Percentiles rank a stretch among this genome's conserved stretches.
These are phyloP conservation scores for Trypanosomatidae sp. DNA, from an alignment of 208 protist genomes.

Conservation along the genomic window DNA sequence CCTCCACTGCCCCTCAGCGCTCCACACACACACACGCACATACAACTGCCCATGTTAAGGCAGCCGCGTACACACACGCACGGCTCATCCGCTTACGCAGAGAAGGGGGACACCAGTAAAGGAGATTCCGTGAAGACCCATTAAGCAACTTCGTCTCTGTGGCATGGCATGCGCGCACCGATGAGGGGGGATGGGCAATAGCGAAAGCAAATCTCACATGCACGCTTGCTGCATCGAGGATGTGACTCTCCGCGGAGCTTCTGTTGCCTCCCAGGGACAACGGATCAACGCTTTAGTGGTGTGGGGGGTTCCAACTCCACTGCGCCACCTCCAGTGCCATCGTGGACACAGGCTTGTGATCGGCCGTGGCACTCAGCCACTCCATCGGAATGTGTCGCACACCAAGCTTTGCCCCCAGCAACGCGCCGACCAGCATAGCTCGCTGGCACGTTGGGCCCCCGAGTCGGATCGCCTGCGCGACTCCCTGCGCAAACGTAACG, in stretches of 20 bases:
- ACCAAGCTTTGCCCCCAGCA: constrained; percentile 72
- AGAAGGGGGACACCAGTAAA: not conserved
- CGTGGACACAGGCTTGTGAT: constrained; percentile 62
- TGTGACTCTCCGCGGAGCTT: not conserved
- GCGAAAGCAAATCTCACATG: not conserved
- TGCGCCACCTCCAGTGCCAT: constrained; percentile 78
- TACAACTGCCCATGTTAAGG: not conserved
- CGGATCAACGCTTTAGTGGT: constrained; percentile 22
- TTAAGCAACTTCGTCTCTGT: not conserved
- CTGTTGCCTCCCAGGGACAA: not conserved
- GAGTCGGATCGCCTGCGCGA: constrained; percentile 50
- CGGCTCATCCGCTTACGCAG: not conserved
- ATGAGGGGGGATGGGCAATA: not conserved
- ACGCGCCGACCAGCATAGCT: constrained; percentile 76
- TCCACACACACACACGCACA: not conserved
- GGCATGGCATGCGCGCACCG: not conserved
- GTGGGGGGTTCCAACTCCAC: constrained; percentile 85
- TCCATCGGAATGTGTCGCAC: constrained; percentile 59
- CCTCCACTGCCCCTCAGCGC: not conserved
- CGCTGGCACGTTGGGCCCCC: constrained; percentile 56
- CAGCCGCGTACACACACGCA: not conserved
- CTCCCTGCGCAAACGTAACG: constrained; percentile 51
- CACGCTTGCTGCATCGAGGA: not conserved
- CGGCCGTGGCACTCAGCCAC: constrained; percentile 77
- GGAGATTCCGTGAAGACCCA: not conserved